A percentile compares a stretch with the other conserved stretches of the same genome.
These are phyloP conservation scores for Plasmodium coatneyi DNA, from an alignment of 169 alveolate genomes.

Conservation along the genomic window DNA sequence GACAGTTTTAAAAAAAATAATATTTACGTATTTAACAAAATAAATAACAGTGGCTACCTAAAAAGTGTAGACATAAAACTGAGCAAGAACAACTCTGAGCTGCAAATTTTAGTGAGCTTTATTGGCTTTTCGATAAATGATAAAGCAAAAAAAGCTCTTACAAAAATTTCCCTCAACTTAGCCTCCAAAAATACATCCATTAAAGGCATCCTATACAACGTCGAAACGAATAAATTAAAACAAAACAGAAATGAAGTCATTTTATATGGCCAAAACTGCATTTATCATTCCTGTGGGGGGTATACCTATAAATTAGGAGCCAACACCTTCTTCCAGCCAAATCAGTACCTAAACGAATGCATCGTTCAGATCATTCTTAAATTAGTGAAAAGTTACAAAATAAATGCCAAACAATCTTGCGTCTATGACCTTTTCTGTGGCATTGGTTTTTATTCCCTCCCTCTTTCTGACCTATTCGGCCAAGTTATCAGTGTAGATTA, in stretches of 20 bases:
- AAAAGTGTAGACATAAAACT: constrained; percentile 66
- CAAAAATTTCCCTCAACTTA: constrained; percentile 31
- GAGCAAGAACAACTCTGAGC: constrained; percentile 22
- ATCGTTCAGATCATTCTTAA: constrained; percentile 61
- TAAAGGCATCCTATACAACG: constrained; percentile 65
- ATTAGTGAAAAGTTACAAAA: constrained; percentile 51
- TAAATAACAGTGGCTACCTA: constrained; percentile 73
- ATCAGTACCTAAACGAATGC: constrained; percentile 54
- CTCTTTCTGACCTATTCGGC: constrained; percentile 23
- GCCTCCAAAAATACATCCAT: constrained; percentile 37
- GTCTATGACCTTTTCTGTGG: constrained; percentile 72
- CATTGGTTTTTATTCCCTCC: constrained; percentile 73
- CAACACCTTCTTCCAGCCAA: constrained; percentile 73
- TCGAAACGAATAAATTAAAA: constrained; percentile 65
- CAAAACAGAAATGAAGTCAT: constrained; percentile 57
- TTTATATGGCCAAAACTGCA: constrained; percentile 67
- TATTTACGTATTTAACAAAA: constrained; percentile 72
- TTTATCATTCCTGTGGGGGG: constrained; percentile 47
- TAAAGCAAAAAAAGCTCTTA: constrained; percentile 37
- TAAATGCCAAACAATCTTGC: constrained; percentile 15
- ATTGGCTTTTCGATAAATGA: constrained; percentile 31
- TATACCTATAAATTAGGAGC: constrained; percentile 72
- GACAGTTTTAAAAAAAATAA: constrained; percentile 65
- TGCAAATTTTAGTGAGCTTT: constrained; percentile 61
- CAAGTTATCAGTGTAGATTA: constrained; percentile 62